Evolutionary conservation across 352 stramenopile species (phyloP).

Genomic region (Phytopythium sindhum): DNA sequence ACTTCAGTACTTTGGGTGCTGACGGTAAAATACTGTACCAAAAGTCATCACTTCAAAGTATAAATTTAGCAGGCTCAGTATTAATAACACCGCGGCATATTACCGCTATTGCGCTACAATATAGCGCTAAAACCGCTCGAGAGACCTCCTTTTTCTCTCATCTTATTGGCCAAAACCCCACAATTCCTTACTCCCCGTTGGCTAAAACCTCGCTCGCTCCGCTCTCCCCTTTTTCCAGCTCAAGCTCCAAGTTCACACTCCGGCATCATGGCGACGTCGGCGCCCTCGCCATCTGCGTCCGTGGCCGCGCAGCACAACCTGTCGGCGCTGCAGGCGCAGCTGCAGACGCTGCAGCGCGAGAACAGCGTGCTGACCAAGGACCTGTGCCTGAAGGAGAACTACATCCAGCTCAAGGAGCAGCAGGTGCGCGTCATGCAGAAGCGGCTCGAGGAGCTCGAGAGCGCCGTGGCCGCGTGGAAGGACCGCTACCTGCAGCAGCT

Average conservation of each 20-base stretch:
- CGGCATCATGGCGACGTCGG: not conserved
- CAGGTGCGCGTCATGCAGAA: slow-evolving; percentile 73
- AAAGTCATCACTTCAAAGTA: too few species aligned
- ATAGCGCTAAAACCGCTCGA: not conserved
- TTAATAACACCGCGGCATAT: too few species aligned
- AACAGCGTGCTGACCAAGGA: slow-evolving; percentile 61
- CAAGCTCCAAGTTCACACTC: not conserved
- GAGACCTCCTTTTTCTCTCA: not conserved
- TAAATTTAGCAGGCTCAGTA: too few species aligned
- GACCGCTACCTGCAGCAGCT: slow-evolving; percentile 59
- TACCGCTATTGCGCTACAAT: too few species aligned
- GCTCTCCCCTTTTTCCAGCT: not conserved
- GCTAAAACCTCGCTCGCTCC: not conserved
- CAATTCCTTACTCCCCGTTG: not conserved
- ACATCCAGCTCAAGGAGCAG: slow-evolving; percentile 71
- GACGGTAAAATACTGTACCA: too few species aligned
- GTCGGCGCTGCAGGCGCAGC: slow-evolving; percentile 50
- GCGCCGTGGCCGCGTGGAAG: slow-evolving; percentile 55
- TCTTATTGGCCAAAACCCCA: not conserved
- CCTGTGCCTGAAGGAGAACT: slow-evolving; percentile 69
- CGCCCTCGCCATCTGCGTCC: slow-evolving; percentile 13
- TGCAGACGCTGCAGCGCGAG: slow-evolving; percentile 54
- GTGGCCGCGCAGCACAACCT: slow-evolving; percentile 63
- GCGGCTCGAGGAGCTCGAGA: slow-evolving; percentile 61
- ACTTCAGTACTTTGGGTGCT: too few species aligned